Conservation (phyloP, 1,139 yeast species). For the Hansenula sp. region DNA sequence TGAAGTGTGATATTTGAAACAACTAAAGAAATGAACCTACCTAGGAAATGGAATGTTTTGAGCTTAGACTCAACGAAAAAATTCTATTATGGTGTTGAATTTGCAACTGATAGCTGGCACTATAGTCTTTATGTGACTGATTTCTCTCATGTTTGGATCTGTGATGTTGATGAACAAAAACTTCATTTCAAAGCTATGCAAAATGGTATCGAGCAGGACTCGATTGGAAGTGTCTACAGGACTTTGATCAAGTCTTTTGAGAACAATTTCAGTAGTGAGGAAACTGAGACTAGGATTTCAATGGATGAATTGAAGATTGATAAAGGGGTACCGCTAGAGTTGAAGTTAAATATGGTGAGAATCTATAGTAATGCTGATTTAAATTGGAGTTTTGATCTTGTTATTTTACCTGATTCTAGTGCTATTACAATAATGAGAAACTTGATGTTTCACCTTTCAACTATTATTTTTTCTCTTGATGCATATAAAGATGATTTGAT, state of each 20-base stretch:
- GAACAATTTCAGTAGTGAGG: conserved; percentile 9
- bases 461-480: conserved; percentile 14
- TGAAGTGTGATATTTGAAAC: no score
- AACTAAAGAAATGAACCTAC: conserved; percentile 11
- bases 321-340: conserved; percentile 14
- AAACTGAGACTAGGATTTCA: conserved; percentile 4
- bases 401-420: conserved; percentile 15
- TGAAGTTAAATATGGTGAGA: conserved; percentile 11
- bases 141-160: conserved; percentile 18
- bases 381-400: conserved; percentile 18
- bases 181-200: conserved; percentile 13
- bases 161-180: conserved; percentile 13
- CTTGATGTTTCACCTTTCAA: conserved; percentile 16
- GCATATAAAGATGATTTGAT: conserved; percentile 16
- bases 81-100: conserved; percentile 17
- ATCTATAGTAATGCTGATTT: conserved; percentile 7
- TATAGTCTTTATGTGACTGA: conserved; percentile 20
- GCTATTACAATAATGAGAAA: conserved; percentile 17
- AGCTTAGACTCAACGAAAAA: conserved; percentile 3
- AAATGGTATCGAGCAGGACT: conserved; percentile 13
- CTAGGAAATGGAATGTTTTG: conserved; percentile 17
- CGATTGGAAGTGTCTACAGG: conserved; percentile 9
- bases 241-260: conserved; percentile 11
- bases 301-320: conserved; percentile 12
- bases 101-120: conserved; percentile 4